A percentile compares a stretch with the other conserved stretches of the same genome.
Evolutionary conservation across 1,284 basidiomycete species (phyloP).

Genomic region (Cryptococcus sp.): DNA sequence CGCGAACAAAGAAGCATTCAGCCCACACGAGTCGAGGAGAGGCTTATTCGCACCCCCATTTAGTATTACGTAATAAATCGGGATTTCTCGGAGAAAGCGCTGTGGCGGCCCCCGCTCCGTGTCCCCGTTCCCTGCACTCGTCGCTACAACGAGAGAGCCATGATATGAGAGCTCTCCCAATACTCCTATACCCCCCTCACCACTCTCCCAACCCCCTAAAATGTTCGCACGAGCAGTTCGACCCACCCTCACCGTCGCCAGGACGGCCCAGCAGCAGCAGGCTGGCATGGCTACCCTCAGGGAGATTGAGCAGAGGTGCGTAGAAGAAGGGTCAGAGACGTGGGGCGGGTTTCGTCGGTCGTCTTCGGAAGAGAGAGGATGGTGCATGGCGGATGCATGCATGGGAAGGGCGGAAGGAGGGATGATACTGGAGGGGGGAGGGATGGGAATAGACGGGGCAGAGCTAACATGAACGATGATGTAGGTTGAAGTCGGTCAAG

Average conservation of each 20-base stretch:
- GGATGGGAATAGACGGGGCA: background rate
- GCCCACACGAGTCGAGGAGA: no score
- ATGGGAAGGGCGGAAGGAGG: background rate
- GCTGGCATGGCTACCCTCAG: conserved; percentile 93
- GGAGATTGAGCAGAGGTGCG: conserved; percentile 84
- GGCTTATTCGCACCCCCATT: no score
- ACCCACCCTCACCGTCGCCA: conserved; percentile 55
- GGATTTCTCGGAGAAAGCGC: conserved; percentile 4
- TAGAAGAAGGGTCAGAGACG: conserved; percentile 4
- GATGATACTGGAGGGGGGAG: background rate
- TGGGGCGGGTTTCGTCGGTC: background rate
- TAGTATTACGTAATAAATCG: background rate
- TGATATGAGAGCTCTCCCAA: background rate
- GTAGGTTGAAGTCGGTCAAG: conserved; percentile 76
- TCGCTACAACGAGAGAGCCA: background rate
- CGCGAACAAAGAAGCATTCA: no score
- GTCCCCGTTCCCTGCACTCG: background rate
- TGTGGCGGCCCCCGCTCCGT: conserved; percentile 8
- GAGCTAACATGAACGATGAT: background rate
- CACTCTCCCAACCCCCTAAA: conserved; percentile 20
- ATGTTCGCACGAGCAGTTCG: conserved; percentile 61
- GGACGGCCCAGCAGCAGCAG: conserved; percentile 57
- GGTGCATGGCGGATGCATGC: background rate
- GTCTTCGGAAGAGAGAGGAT: background rate
- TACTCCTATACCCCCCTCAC: conserved; percentile 17